Evolutionary conservation across 208 protist species (phyloP), one percentile per base, ranked within the genome.

Genomic region (Acanthamoeba healyi): DNA sequence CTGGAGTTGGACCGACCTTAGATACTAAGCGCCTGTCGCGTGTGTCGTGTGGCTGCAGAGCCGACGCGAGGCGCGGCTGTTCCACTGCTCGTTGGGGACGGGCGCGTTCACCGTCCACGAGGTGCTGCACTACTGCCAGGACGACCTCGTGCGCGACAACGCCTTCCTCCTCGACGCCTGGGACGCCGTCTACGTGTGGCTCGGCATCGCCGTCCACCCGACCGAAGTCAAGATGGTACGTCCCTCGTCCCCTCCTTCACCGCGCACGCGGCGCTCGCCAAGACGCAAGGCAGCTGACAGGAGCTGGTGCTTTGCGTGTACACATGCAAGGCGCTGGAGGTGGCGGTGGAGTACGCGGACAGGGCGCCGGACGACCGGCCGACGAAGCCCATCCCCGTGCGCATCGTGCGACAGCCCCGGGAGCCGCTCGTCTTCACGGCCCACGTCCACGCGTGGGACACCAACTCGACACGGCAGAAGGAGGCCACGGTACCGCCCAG

Each of bases 131-230:
- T 95, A 93, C 94, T 67, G 38, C 51, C 94, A 95, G 91, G 94
- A 95, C 72, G 94, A 95, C 84, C 88, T 95, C n/a, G 40, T 44
- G 29, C 19, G 46, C 63, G 94, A 95, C 74, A 65, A 95, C 79
- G 94, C 94, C 19, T 94, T 95, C 87, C 54, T 95, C 36, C 32
- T 95, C 2, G 94, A 95, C 91, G 61, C 91, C 54, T 92, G 22
- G 24, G 26, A 40, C 38, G 77, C 17, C n/a, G 36, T 86, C 77
- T 86, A 63, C 32, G 77, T 86, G 77, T 86, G 77, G 77, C 46
- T 86, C 29, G 77, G 77, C 7, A 38, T 61, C 29, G 29, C 42
- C 24, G 77, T 61, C 29, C 42, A 86, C 77, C 46, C 22, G 36
- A 51, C 36, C 36, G 77, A 86, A n/a, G 42, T 56, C 38, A 90